These are phyloP conservation scores for Lactifluus hygrophoroides DNA, from an alignment of 768 basidiomycete genomes.

Conservation along the genomic window DNA sequence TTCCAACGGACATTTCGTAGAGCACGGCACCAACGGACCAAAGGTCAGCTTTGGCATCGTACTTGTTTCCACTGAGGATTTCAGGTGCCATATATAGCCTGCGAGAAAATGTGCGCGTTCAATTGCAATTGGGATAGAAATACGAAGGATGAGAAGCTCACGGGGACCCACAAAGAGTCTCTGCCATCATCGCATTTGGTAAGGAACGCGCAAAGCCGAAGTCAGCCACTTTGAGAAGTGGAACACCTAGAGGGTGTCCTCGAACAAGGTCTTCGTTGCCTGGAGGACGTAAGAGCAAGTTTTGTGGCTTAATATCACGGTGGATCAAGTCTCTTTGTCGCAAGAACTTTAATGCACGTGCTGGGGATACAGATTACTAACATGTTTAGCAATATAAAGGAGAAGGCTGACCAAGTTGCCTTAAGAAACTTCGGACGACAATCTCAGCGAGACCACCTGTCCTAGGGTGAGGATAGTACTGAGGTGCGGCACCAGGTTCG, in stretches of 20 bases:
- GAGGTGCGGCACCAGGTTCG: constrained; percentile 53
- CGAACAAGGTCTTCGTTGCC: constrained; percentile 69
- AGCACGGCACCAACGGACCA: constrained; percentile 98
- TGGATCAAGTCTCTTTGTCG: constrained; percentile 87
- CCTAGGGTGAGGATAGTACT: constrained; percentile 87
- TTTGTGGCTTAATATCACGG: constrained; percentile 98
- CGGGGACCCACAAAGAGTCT: constrained; percentile 97
- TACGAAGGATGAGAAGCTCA: constrained; percentile 35
- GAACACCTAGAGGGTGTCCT: constrained; percentile 87
- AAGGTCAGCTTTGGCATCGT: constrained; percentile 94
- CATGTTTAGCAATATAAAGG: neutral
- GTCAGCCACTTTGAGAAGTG: constrained; percentile 94
- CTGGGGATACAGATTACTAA: constrained; percentile 32
- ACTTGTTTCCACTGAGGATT: constrained; percentile 93
- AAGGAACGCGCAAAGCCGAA: constrained; percentile 95
- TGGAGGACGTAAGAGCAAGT: constrained; percentile 82
- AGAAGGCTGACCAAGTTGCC: constrained; percentile 61
- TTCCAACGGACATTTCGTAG: constrained; percentile 91
- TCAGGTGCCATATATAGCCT: constrained; percentile 99
- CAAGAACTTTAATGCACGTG: constrained; percentile 88
- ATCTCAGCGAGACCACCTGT: constrained; percentile 86
- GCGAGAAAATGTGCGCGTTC: neutral
- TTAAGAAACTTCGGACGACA: constrained; percentile 84
- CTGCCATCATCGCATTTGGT: constrained; percentile 89
- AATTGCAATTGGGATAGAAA: too few species aligned